Evolutionary conservation across 306 rosid genomes (phyloP), one percentile per base, ranked within the genome.

Genomic region (Glycine soja): DNA sequence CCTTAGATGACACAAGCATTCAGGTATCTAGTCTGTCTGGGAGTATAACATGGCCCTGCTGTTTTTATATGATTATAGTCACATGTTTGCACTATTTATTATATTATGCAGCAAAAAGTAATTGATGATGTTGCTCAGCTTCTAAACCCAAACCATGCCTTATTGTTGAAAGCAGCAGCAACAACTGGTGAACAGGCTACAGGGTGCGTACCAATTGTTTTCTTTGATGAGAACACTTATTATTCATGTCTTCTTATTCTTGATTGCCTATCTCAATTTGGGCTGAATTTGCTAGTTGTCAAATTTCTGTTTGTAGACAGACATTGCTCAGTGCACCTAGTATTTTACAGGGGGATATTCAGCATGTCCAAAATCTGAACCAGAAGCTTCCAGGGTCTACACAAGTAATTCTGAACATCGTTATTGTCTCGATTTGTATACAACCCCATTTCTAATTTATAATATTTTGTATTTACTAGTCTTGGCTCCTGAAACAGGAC

Each of bases 311-410:
- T 88, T 61, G 45, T 87, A 94, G 98, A 73, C 92, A 90, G 83
- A 83, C 87, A 78, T 67, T 83, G 69, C 85, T 77, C 69, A 80
- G 80, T 83, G 78, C 86, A 50, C 72, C 84, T 66, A 80, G 85
- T 70, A 68, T 87, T 62, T 86, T 85, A 36, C 82, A 75, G 16
- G 86, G 84, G 67, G 87, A 85, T 77, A 85, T 74, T 40, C 90
- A 79, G 65, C 93, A 75, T 38, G 70, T 79, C 56, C 94, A 73
- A 79, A 85, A 72, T 85, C 88, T 69, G 64, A 86, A 72, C 72
- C 98, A 69, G 74, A 91, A 87, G 63, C 84, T 86, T 84, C 86
- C 89, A 76, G 92, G 81, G 56, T 77, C 85, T 48, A 32, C 75
- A 47, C 91, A 78, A 84, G 97, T 89, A 80, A 76, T 61, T 46